These are phyloP conservation scores for Metschnikowia amazonensis DNA, from an alignment of 805 yeast genomes.

Conservation along the genomic window DNA sequence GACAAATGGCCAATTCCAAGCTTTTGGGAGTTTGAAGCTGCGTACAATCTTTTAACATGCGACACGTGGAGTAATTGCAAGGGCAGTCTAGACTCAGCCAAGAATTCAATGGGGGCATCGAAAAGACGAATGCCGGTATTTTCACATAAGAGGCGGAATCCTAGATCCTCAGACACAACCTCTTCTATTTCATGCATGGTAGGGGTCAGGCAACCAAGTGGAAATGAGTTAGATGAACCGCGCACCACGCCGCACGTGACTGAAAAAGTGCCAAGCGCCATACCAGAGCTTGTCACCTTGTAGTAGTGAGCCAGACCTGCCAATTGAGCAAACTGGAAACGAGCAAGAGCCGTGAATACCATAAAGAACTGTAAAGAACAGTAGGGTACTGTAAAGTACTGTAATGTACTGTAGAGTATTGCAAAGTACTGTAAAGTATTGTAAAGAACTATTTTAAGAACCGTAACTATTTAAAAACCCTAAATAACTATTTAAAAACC, in stretches of 20 bases:
- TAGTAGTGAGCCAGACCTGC: too few species aligned
- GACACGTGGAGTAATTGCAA: conserved; percentile 37
- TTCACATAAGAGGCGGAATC: conserved; percentile 40
- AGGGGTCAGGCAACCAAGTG: background rate
- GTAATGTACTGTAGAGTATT: too few species aligned
- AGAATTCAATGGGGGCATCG: conserved; percentile 28
- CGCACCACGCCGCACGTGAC: background rate
- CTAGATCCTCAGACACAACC: conserved; percentile 38
- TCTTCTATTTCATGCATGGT: conserved; percentile 14
- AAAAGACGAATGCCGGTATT: conserved; percentile 28
- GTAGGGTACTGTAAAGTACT: too few species aligned
- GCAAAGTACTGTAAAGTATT: too few species aligned
- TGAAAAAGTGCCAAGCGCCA: too few species aligned
- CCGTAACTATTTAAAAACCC: too few species aligned
- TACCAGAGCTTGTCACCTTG: too few species aligned
- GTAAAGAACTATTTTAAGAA: too few species aligned
- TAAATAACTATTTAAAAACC: too few species aligned
- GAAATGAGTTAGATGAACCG: background rate
- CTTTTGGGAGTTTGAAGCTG: conserved; percentile 35
- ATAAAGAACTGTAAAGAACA: too few species aligned
- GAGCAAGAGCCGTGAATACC: too few species aligned
- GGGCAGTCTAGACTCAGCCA: conserved; percentile 12
- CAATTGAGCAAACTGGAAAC: too few species aligned
- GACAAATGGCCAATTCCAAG: conserved; percentile 34
- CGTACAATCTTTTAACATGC: conserved; percentile 27